These are phyloP conservation scores for Scalesia atractyloides DNA, from an alignment of 129 eudicot species.

Conservation along the genomic window DNA sequence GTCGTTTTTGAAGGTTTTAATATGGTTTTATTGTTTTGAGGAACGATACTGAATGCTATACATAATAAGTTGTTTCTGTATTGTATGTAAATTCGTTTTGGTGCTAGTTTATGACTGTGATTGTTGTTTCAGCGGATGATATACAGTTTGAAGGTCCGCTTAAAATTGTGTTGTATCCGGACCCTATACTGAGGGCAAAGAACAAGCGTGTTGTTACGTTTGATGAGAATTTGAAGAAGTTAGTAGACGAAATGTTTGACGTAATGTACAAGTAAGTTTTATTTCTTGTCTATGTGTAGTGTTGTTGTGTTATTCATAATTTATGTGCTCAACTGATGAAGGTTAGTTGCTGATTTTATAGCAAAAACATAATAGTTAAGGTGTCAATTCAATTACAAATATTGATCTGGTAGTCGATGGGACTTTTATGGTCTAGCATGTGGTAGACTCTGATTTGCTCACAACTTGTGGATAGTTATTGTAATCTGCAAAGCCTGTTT, in stretches of 20 bases:
- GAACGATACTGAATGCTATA: not conserved
- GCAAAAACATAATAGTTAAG: not conserved
- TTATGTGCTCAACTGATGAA: not conserved
- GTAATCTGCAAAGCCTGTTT: no score
- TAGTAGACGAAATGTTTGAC: slow-evolving; percentile 84
- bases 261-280: slow-evolving; percentile 86
- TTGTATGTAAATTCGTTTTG: not conserved
- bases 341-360: not conserved
- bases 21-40: no score
- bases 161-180: slow-evolving; percentile 72
- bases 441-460: not conserved
- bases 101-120: slow-evolving; percentile 3
- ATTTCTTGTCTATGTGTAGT: slow-evolving; percentile 6
- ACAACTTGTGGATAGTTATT: no score
- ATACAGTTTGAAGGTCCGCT: slow-evolving; percentile 64
- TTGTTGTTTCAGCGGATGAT: slow-evolving; percentile 59
- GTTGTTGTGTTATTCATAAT: not conserved
- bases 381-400: not conserved
- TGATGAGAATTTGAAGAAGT: slow-evolving; percentile 82
- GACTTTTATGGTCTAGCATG: not conserved
- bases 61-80: not conserved
- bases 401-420: not conserved
- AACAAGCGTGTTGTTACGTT: slow-evolving; percentile 62
- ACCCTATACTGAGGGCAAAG: slow-evolving; percentile 70
- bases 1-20: not conserved